A percentile compares a stretch with the other conserved stretches of the same genome.
These are phyloP conservation scores for Trichophyton verrucosum DNA, from an alignment of 2,329 filamentous ascomycete species.

Conservation along the genomic window DNA sequence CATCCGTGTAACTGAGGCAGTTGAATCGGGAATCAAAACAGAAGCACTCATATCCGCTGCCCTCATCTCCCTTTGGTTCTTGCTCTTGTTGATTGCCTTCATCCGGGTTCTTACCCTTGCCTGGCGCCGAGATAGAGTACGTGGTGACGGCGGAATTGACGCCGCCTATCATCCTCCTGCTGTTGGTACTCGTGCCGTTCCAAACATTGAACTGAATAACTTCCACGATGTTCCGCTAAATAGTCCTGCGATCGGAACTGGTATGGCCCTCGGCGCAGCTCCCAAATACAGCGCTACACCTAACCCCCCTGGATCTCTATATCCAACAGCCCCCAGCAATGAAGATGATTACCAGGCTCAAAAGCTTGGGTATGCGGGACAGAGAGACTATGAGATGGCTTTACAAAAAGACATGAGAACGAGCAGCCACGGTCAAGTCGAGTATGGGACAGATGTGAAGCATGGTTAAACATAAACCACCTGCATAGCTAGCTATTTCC, in stretches of 20 bases:
- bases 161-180: slow-evolving; percentile 12
- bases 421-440: slow-evolving; percentile 25
- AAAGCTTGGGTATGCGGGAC: slow-evolving; percentile 34
- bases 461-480: slow-evolving; percentile 10
- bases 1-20: slow-evolving; percentile 51
- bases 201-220: slow-evolving; percentile 16
- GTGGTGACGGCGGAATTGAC: slow-evolving; percentile 46
- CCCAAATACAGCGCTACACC: slow-evolving; percentile 17
- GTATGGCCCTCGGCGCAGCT: slow-evolving; percentile 9
- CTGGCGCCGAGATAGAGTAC: slow-evolving; percentile 45
- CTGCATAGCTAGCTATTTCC: not conserved
- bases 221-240: slow-evolving; percentile 30
- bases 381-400: slow-evolving; percentile 23
- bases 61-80: slow-evolving; percentile 63
- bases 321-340: not conserved
- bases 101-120: slow-evolving; percentile 53
- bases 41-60: slow-evolving; percentile 69
- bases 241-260: slow-evolving; percentile 14
- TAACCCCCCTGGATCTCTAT: slow-evolving; percentile 5
- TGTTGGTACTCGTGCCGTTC: slow-evolving; percentile 7
- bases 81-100: slow-evolving; percentile 64
- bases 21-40: slow-evolving; percentile 56
- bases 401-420: slow-evolving; percentile 20
- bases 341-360: slow-evolving; percentile 25
- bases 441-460: slow-evolving; percentile 27